Evolutionary conservation across 208 protist genomes (phyloP), one percentile per base, ranked within the genome.

Genomic region (Acanthamoeba polyphaga): DNA sequence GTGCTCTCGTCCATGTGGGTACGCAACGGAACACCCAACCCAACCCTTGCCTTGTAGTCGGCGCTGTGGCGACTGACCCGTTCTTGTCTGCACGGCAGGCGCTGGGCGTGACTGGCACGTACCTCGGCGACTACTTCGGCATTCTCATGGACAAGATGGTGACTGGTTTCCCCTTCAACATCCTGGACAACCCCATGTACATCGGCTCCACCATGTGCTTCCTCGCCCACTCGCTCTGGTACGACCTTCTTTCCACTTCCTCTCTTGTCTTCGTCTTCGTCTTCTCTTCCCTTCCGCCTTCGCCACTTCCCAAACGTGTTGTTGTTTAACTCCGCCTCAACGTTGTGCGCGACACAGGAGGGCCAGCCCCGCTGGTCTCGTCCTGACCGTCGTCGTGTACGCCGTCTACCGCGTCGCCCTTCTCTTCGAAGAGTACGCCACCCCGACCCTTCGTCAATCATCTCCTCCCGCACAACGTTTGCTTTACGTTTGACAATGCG

Each of bases 131-230:
- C 96, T 99, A 99, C 96, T 99, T 99, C 95, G 98, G 98, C 55
- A 99, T 99, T 84, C 80, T 98, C 5, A 98, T 99, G 98, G 92
- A 97, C 51, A 96, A 97, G 49, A 97, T 96, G 80, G 97, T 99
- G 32, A 98, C 97, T 34, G 97, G 97, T 27, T 99, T 99, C 94
- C 98, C 98, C 38, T 99, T 99, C 96, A 99, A 97, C 92, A 95
- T 98, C 51, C 97, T 98, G 87, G 95, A 97, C 27, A 98, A 99
- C 96, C 98, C 98, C 78, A 99, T 99, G 98, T 99, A 99, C 97
- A 94, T 98, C 74, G 98, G 98, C 13, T 96, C 98, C 15, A 97
- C 97, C 55, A 96, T 99, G 51, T 98, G 97, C 95, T 99, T 99
- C 93, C 78, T 99, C 5, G 98, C 96, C 15, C 95, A 96, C 32